Percentiles rank a stretch among this genome's conserved stretches.
Evolutionary conservation across 108 stramenopile species (phyloP).

Genomic region (Tribonema minus): DNA sequence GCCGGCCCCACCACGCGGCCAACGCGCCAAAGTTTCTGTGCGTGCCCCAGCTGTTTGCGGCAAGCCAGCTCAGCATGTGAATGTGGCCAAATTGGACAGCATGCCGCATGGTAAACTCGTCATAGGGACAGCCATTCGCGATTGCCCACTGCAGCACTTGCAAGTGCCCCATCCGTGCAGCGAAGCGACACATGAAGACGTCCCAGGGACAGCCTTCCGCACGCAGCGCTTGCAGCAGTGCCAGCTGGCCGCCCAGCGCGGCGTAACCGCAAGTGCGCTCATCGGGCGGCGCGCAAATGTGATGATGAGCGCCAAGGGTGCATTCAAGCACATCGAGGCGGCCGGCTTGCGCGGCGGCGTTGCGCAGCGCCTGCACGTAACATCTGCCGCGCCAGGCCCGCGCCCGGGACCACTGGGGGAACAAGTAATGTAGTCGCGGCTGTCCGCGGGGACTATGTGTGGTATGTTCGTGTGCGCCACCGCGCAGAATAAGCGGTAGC

Average conservation of each 20-base stretch:
- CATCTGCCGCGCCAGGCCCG: no score
- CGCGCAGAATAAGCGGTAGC: no score
- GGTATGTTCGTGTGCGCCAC: no score
- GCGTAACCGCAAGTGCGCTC: no score
- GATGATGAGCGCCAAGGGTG: no score
- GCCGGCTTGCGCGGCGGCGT: no score
- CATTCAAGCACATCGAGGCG: no score
- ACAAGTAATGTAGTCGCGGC: no score
- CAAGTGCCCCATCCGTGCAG: constrained; percentile 1
- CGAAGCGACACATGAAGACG: not conserved
- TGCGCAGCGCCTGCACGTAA: no score
- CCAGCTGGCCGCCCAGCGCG: constrained; percentile 1
- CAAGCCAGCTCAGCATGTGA: not conserved
- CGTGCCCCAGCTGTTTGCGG: not conserved
- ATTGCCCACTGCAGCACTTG: constrained; percentile 6
- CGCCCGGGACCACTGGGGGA: no score
- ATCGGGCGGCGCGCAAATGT: no score
- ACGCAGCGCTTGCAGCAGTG: not conserved
- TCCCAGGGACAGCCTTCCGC: constrained; percentile 9
- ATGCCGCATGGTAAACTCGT: not conserved
- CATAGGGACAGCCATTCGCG: not conserved
- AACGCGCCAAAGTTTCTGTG: not conserved
- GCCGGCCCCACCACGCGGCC: not conserved
- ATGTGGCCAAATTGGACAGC: not conserved
- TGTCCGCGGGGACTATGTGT: no score